phyloP scores from a whole-genome alignment of 352 stramenopile genomes.

The Phytophthora pluvialis region DNA sequence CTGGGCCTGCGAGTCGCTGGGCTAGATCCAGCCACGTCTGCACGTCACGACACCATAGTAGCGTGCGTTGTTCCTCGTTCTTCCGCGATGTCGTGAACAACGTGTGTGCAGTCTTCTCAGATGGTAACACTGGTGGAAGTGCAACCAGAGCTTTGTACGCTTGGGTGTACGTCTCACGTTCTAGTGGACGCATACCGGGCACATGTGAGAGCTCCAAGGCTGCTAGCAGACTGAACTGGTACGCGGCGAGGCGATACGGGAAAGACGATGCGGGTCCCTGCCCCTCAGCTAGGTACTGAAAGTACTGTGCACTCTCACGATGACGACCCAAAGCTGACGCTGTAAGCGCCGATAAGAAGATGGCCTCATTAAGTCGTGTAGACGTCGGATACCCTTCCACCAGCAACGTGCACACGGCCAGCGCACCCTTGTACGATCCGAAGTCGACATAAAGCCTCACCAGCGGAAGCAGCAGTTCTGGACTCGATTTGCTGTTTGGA shows the following conservation, averaged over 20 bases:
- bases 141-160: conserved; percentile 65
- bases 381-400: conserved; percentile 64
- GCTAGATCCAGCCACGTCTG: conserved; percentile 70
- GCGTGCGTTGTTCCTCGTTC: conserved; percentile 59
- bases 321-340: conserved; percentile 60
- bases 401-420: conserved; percentile 72
- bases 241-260: conserved; percentile 51
- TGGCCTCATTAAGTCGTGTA: conserved; percentile 50
- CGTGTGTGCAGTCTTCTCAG: conserved; percentile 61
- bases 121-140: conserved; percentile 49
- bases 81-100: conserved; percentile 73
- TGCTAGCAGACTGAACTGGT: conserved; percentile 66
- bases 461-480: conserved; percentile 57
- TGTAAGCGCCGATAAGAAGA: conserved; percentile 71
- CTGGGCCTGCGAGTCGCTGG: conserved; percentile 37
- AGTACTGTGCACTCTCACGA: conserved; percentile 73
- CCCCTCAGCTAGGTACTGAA: conserved; percentile 69
- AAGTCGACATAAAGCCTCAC: conserved; percentile 77
- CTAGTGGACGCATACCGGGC: conserved; percentile 46
- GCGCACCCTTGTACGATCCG: conserved; percentile 57
- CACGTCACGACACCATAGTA: conserved; percentile 65
- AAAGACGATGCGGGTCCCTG: conserved; percentile 33
- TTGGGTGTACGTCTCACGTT: conserved; percentile 55
- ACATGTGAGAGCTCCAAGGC: conserved; percentile 58
- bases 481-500: conserved; percentile 66